These are phyloP conservation scores for Barnettozyma siamensis DNA, from an alignment of 805 yeast species.

Conservation along the genomic window DNA sequence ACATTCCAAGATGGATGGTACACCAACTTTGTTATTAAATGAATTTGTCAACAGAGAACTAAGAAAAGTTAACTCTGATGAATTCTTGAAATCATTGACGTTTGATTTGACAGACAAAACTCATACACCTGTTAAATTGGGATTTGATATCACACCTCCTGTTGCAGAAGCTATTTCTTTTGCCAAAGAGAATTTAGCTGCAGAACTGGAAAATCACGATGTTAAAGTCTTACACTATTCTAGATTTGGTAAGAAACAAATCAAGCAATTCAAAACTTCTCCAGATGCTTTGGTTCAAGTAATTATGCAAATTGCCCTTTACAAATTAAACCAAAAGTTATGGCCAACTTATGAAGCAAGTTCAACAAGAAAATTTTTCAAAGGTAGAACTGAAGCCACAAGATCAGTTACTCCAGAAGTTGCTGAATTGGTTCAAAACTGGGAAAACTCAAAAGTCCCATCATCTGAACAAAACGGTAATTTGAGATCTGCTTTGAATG, in stretches of 20 bases:
- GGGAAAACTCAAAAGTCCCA: slow-evolving; percentile 49
- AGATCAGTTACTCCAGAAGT: slow-evolving; percentile 76
- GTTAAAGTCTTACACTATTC: slow-evolving; percentile 73
- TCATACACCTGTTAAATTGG: slow-evolving; percentile 28
- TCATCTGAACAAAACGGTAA: slow-evolving; percentile 54
- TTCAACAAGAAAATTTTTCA: slow-evolving; percentile 81
- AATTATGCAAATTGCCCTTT: slow-evolving; percentile 86
- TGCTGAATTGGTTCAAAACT: slow-evolving; percentile 62
- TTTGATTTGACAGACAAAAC: slow-evolving; percentile 4
- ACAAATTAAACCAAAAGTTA: slow-evolving; percentile 68
- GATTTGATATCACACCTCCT: slow-evolving; percentile 54
- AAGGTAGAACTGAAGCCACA: slow-evolving; percentile 93
- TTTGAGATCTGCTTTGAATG: slow-evolving; percentile 64
- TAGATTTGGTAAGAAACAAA: slow-evolving; percentile 80
- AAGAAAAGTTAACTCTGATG: slow-evolving; percentile 35
- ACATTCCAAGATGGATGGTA: slow-evolving; percentile 97
- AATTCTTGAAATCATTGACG: slow-evolving; percentile 21
- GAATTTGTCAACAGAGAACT: slow-evolving; percentile 63
- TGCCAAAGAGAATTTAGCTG: slow-evolving; percentile 53
- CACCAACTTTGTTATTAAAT: slow-evolving; percentile 86
- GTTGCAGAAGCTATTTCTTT: slow-evolving; percentile 43
- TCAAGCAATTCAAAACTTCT: slow-evolving; percentile 77
- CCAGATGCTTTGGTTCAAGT: slow-evolving; percentile 95
- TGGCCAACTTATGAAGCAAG: slow-evolving; percentile 96
- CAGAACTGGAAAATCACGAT: slow-evolving; percentile 55